These are phyloP conservation scores for Sporisorium iseilematis-ciliati DNA, from an alignment of 1,284 basidiomycete species.

Conservation along the genomic window DNA sequence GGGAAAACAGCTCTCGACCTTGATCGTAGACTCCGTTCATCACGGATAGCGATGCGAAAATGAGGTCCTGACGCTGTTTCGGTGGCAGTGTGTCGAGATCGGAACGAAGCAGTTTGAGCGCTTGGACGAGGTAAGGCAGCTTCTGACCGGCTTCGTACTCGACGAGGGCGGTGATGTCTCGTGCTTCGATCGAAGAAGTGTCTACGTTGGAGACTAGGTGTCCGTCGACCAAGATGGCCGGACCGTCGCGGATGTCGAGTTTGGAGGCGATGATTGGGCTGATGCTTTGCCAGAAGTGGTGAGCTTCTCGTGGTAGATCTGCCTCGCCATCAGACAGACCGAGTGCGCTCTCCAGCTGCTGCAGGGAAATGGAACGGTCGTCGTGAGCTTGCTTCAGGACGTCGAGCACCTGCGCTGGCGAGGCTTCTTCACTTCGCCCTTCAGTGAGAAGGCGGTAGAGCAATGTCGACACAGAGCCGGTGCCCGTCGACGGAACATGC, in stretches of 20 bases:
- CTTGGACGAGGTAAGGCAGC: conserved; percentile 37
- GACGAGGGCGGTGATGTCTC: conserved; percentile 45
- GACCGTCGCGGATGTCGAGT: conserved; percentile 5
- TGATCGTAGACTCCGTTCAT: conserved; percentile 45
- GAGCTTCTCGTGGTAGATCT: neutral
- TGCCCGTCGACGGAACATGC: conserved; percentile 13
- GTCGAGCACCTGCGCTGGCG: conserved; percentile 14
- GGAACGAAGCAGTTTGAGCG: conserved; percentile 18
- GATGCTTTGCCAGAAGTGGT: conserved; percentile 21
- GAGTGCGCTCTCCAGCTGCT: conserved; percentile 8
- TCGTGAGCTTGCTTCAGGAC: conserved; percentile 13
- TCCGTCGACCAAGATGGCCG: conserved; percentile 50
- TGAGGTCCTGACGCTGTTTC: conserved; percentile 31
- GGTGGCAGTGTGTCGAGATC: conserved; percentile 19
- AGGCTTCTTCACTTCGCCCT: neutral
- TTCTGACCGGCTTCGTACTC: conserved; percentile 48
- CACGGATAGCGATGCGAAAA: conserved; percentile 47
- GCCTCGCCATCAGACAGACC: neutral
- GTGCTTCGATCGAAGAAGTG: conserved; percentile 17
- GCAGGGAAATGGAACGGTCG: neutral
- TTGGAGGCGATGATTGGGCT: conserved; percentile 8
- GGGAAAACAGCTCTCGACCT: conserved; percentile 28
- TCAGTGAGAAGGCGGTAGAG: conserved; percentile 33
- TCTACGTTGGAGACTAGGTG: conserved; percentile 31
- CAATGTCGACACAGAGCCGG: conserved; percentile 33